Conservation (phyloP, 768 basidiomycete genomes). For the Holtermanniella nyarrowii region DNA sequence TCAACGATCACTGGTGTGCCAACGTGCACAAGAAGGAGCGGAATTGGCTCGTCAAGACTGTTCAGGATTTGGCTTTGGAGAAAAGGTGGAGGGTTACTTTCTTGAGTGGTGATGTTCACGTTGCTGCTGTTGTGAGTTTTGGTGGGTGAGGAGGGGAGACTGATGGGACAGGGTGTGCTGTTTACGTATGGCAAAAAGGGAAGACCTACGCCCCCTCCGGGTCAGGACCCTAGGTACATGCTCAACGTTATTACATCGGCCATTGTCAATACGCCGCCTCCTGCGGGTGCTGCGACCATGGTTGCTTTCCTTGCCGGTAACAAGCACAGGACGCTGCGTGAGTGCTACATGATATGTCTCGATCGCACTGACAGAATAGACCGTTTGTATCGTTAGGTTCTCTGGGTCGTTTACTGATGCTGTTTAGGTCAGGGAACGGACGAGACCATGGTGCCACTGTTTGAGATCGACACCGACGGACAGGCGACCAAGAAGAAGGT, state of each 20-base stretch:
- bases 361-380: conserved; percentile 31
- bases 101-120: conserved; percentile 87
- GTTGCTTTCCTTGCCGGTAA: conserved; percentile 65
- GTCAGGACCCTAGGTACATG: conserved; percentile 75
- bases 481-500: conserved; percentile 55
- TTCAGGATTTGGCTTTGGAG: conserved; percentile 59
- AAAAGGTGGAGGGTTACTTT: conserved; percentile 68
- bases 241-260: conserved; percentile 58
- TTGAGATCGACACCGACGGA: conserved; percentile 66
- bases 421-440: conserved; percentile 56
- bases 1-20: conserved; percentile 89
- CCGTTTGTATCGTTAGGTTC: conserved; percentile 7
- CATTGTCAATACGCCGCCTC: conserved; percentile 87
- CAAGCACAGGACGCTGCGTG: conserved; percentile 69
- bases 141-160: background rate
- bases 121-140: conserved; percentile 59
- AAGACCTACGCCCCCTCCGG: conserved; percentile 46
- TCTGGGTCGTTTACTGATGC: background rate
- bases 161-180: conserved; percentile 3
- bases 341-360: conserved; percentile 2
- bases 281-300: conserved; percentile 58
- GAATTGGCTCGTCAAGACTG: conserved; percentile 71
- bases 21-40: conserved; percentile 65
- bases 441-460: conserved; percentile 75
- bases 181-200: conserved; percentile 12